Evolutionary conservation across 1,284 basidiomycete species (phyloP).

Genomic region (Trametes pubescens): DNA sequence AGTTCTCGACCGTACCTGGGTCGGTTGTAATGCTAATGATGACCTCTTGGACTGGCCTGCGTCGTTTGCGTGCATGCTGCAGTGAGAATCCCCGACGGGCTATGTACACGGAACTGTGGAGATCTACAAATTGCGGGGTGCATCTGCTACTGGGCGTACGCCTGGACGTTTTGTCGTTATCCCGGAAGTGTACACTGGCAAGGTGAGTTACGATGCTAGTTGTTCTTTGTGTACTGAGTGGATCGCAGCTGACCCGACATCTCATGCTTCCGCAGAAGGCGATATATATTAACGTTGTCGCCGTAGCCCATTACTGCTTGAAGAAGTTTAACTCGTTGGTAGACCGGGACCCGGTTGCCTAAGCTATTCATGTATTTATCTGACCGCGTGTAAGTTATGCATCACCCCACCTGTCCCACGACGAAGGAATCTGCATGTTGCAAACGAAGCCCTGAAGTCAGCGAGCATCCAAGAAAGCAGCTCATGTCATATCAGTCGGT

Average conservation of each 20-base stretch:
- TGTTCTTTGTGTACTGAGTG: neutral
- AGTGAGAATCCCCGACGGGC: too few relatives aligned
- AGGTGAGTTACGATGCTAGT: conserved; percentile 16
- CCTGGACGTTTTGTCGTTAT: conserved; percentile 46
- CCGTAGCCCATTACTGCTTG: conserved; percentile 18
- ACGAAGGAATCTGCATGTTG: too few relatives aligned
- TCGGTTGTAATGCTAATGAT: too few relatives aligned
- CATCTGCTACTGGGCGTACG: too few relatives aligned
- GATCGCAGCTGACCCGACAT: conserved; percentile 6
- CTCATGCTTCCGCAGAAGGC: conserved; percentile 25
- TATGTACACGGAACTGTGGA: too few relatives aligned
- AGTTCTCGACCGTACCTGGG: too few relatives aligned
- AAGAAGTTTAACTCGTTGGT: neutral
- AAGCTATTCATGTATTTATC: neutral
- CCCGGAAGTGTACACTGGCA: conserved; percentile 48
- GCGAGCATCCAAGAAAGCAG: neutral
- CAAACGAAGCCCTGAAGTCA: too few relatives aligned
- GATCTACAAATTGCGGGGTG: too few relatives aligned
- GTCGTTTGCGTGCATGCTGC: too few relatives aligned
- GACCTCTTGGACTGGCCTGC: too few relatives aligned
- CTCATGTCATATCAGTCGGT: neutral
- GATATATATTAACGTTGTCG: neutral
- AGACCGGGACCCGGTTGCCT: neutral
- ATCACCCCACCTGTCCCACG: too few relatives aligned
- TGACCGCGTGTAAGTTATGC: neutral